phyloP scores from a whole-genome alignment of 2,329 filamentous ascomycete species.

The Beauveria scarabaeidicola region DNA sequence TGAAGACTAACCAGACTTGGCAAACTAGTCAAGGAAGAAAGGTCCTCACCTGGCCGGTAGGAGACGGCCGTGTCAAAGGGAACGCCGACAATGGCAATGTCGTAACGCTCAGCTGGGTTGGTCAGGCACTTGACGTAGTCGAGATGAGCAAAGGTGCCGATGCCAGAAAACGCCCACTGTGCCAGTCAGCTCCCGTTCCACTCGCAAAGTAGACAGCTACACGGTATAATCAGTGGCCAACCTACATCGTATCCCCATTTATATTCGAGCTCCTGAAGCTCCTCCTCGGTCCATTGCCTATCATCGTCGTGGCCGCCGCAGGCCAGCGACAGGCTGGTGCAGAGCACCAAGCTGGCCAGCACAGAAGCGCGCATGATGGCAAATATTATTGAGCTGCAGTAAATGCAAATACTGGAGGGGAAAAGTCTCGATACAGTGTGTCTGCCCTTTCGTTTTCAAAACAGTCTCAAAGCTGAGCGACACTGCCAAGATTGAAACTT shows the following conservation, averaged over 20 bases:
- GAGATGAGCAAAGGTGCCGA: constrained; percentile 67
- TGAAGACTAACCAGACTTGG: no score
- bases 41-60: constrained; percentile 52
- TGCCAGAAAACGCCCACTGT: constrained; percentile 54
- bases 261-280: constrained; percentile 42
- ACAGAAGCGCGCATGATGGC: constrained; percentile 2
- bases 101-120: constrained; percentile 53
- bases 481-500: no score
- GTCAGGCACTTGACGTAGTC: constrained; percentile 60
- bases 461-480: no score
- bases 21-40: neutral
- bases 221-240: neutral
- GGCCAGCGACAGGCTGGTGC: constrained; percentile 19
- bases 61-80: constrained; percentile 68
- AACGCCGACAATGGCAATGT: constrained; percentile 64
- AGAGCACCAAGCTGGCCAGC: constrained; percentile 20
- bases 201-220: neutral
- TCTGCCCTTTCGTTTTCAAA: no score
- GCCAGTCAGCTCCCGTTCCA: neutral
- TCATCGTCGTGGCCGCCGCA: constrained; percentile 24
- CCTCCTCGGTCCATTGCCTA: constrained; percentile 40
- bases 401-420: no score
- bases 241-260: constrained; percentile 52
- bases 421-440: neutral
- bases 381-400: neutral